Base-by-base conservation (phyloP, 805 yeast species). In the Metschnikowia cerradonensis region DNA sequence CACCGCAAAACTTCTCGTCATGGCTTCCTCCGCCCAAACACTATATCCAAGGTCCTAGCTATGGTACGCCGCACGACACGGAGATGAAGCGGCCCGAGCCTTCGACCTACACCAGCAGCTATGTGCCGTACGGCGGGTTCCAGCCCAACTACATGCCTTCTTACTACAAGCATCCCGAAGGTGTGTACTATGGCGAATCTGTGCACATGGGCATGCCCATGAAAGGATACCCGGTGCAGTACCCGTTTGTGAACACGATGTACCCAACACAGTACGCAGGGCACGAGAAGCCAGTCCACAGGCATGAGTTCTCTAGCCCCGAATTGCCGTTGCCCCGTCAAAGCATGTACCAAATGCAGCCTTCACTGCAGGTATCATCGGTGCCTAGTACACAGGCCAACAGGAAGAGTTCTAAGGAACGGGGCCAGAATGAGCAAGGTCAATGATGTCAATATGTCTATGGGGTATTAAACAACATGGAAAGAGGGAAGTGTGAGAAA, bases 211-310 rank as follows among this genome's bases (percentile, higher is more conserved):
- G 41, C 14, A 23, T 45, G 41, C 48, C 41, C 31, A 10, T 37
- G 17, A 23, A 39, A 20, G 39, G 40, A 22, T 35, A 34, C 14
- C 47, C 45, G 5, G 45, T 39, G n/a, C 52, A 39, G 31, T 49
- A 45, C 30, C 49, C 52, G 13, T 49, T 44, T n/a, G 37, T 49
- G 46, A 35, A 43, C 33, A 20, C 41, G 20, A 40, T 49, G 45
- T 49, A 42, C 45, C 31, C 45, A 4, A 20, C 32, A 11, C 45
- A 15, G 20, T 42, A 42, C n/a, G 10, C 43, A 3, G 43, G 43
- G 34, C 43, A 26, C 5, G 45, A 42, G 8, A 42, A 33, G 45
- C 38, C 45, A 5, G 31, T 34, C 6, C 38, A 20, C 14, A 37
- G 45, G 38, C 38, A 32, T 20, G 45, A 33, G 5, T 42, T 4